These are phyloP conservation scores for Leccinum rimulosum DNA, from an alignment of 768 basidiomycete genomes.

Conservation along the genomic window DNA sequence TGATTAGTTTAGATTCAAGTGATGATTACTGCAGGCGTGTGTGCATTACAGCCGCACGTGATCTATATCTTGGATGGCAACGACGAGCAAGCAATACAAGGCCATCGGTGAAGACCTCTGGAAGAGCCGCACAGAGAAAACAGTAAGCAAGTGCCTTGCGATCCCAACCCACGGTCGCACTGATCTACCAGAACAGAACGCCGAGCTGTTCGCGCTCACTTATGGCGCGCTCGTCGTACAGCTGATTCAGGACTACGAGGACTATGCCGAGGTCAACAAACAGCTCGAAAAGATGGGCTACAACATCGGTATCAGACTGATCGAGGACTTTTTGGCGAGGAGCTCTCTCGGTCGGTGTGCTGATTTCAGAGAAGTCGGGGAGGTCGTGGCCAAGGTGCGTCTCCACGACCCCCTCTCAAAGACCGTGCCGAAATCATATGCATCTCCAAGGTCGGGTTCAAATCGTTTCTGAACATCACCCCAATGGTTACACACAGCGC, in stretches of 20 bases:
- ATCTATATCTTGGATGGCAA: constrained; percentile 49
- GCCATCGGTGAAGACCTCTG: constrained; percentile 91
- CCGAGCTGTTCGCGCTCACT: constrained; percentile 94
- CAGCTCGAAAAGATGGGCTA: constrained; percentile 99
- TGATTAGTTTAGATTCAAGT: constrained; percentile 27
- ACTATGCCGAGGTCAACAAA: constrained; percentile 92
- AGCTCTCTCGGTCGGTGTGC: constrained; percentile 88
- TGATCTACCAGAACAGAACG: constrained; percentile 63
- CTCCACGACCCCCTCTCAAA: background rate
- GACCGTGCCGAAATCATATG: background rate
- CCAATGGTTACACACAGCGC: constrained; percentile 74
- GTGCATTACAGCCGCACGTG: constrained; percentile 14
- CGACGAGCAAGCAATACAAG: constrained; percentile 82
- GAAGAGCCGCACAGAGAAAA: constrained; percentile 94
- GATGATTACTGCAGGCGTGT: background rate
- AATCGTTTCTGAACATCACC: constrained; percentile 91
- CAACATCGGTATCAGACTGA: constrained; percentile 93
- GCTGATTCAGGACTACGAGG: constrained; percentile 98
- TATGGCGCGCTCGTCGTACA: constrained; percentile 98
- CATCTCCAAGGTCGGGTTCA: constrained; percentile 85
- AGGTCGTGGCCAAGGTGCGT: constrained; percentile 89
- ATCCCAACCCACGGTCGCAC: constrained; percentile 17
- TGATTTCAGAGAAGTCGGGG: constrained; percentile 93
- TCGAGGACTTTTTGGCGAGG: constrained; percentile 96
- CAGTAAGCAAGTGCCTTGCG: constrained; percentile 50